Percentiles rank a stretch among this genome's conserved stretches.
Evolutionary conservation across 352 stramenopile genomes (phyloP).

Genomic region (Phytophthora multivora): DNA sequence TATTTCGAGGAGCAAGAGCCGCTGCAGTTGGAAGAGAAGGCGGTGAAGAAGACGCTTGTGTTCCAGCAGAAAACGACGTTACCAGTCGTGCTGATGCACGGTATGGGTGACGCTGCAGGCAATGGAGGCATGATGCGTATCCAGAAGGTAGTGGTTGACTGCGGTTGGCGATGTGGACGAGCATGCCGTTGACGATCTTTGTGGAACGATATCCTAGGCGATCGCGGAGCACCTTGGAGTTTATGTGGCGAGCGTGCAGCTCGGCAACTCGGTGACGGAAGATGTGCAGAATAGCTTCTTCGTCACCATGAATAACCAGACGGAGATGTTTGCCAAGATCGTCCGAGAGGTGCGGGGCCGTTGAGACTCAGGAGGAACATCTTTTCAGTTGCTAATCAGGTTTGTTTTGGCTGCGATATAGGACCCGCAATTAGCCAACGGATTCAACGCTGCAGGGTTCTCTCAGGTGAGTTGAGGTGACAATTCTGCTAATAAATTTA

Average conservation of each 20-base stretch:
- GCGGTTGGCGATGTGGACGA: neutral
- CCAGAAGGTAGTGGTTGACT: slow-evolving; percentile 53
- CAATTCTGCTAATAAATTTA: neutral
- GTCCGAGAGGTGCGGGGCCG: slow-evolving; percentile 58
- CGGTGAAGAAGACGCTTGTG: slow-evolving; percentile 28
- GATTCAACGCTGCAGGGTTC: slow-evolving; percentile 95
- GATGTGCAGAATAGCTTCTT: slow-evolving; percentile 95
- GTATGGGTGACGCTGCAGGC: slow-evolving; percentile 94
- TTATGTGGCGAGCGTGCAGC: slow-evolving; percentile 90
- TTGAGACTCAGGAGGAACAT: neutral
- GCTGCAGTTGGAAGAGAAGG: slow-evolving; percentile 21
- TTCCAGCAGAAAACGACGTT: slow-evolving; percentile 40
- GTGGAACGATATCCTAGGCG: slow-evolving; percentile 35
- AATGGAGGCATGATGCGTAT: slow-evolving; percentile 91
- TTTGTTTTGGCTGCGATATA: slow-evolving; percentile 25
- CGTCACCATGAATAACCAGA: slow-evolving; percentile 91
- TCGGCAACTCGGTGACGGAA: slow-evolving; percentile 77
- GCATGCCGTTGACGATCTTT: neutral
- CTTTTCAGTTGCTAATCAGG: neutral
- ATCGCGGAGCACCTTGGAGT: slow-evolving; percentile 75
- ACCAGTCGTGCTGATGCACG: slow-evolving; percentile 90
- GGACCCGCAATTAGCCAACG: slow-evolving; percentile 79
- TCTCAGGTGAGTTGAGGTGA: slow-evolving; percentile 69
- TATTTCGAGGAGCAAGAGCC: slow-evolving; percentile 34
- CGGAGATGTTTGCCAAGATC: slow-evolving; percentile 89